Evolutionary conservation across 176 grass and related monocot species (phyloP), one percentile per base, ranked within the genome.

Genomic region (Bonia amplexicaulis): DNA sequence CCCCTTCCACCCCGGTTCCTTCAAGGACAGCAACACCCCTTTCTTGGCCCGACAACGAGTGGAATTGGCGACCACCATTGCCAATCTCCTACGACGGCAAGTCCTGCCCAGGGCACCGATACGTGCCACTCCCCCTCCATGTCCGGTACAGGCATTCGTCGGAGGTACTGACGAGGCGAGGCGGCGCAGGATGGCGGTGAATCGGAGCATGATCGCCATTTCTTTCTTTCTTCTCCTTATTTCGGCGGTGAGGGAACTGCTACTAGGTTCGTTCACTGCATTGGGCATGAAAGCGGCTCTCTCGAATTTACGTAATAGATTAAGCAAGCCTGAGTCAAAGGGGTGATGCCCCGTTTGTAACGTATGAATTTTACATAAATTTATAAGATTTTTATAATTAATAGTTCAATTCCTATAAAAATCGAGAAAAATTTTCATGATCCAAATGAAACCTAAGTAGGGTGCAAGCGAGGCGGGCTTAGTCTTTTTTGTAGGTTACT

Each of bases 181-280:
- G 85, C 61, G 14, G 67, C 17, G 48, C 11, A 49, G 59, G 11
- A 60, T 57, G 74, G 80, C 75, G 8, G 80, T 62, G 68, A 79
- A 84, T 87, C 89, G 76, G 75, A 80, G 51, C 9, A 51, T 25
- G 69, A 77, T 80, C 52, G 80, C 89, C 89, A 90, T 90, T 59
- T 71, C 15, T n/a, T 61, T 60, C n/a, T 71, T 23, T 55, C 17
- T 2, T 44, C 69, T n/a, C 54, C 53, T 57, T 22, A n/a, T 2
- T 58, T 59, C 41, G 39, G 66, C 57, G 23, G 54, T 4, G 15
- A 68, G 9, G 52, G 31, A 23, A 55, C 59, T 81, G 35, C 46
- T 22, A 10, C 74, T 23, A n/a, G 2, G 19, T 10, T 3, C 6
- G 37, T 77, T n/a, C 35, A 67, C 37, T 45, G 17, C 35, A 33